Evolutionary conservation across 1,139 yeast genomes (phyloP), one percentile per base, ranked within the genome.

Genomic region (Kodamaea anthophila): DNA sequence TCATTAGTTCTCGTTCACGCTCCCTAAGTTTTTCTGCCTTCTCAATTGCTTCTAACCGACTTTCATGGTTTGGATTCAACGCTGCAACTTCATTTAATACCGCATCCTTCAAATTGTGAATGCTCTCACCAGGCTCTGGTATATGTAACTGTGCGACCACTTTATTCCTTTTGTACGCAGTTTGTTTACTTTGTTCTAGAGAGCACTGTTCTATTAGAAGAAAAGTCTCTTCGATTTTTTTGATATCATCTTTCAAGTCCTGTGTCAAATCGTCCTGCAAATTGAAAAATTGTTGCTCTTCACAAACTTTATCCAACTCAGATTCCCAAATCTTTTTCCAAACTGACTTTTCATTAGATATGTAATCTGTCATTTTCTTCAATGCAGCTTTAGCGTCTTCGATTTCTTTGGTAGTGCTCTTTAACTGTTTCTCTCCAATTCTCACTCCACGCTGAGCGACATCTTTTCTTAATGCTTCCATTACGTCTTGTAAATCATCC

Each of bases 321-420:
- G 80, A 65, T 51, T 88, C 96, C 97, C 98, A 91, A 15, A 86
- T 79, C 43, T 75, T 77, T 50, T 86, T 84, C 96, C 97, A 87
- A 22, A 77, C 77, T 4, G 87, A 79, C 42, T 82, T 82, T 47
- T 87, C 97, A 9, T 64, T 65, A 1, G 56, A 46, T 24, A 93
- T 79, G 45, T 74, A 87, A 5, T 56, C 58, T n/a, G 70, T 66
- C 71, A 88, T 71, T 5, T 58, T 54, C 3, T 55, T 53, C 28
- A 88, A 62, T 10, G 71, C 69, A 0, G 43, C 34, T 34, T 70
- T 68, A 0, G 94, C 91, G 1, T 58, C 64, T 4, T 49, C 60
- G 15, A 91, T 67, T 41, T 87, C 94, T 41, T 74, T 75, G 9
- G 69, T 48, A 2, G 93, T 81, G 18, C 67, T 61, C 24, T 72